Conservation (phyloP, 179 eudicot species). For the Heliamphora pulchella region DNA sequence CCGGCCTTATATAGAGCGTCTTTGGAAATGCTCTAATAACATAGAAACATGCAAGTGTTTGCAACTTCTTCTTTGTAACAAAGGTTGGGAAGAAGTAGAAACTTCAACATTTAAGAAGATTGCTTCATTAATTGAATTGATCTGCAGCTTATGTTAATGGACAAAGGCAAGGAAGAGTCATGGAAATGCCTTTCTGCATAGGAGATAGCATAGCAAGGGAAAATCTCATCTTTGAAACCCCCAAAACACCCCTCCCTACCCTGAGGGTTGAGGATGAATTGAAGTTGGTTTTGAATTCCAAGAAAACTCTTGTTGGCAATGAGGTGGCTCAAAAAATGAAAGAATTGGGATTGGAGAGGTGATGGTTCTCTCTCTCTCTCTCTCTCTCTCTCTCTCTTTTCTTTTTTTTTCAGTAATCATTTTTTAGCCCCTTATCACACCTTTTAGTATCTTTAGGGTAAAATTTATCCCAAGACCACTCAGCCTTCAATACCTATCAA, state of each 20-base stretch:
- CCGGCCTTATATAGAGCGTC: too few species aligned
- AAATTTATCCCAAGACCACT: too few species aligned
- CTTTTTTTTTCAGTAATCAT: too few species aligned
- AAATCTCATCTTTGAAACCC: constrained; percentile 29
- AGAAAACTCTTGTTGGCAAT: constrained; percentile 32
- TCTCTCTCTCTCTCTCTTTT: not conserved
- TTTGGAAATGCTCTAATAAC: too few species aligned
- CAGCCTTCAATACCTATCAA: too few species aligned
- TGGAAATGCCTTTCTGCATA: constrained; percentile 71
- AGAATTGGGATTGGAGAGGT: constrained; percentile 43
- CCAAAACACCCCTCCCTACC: constrained; percentile 26
- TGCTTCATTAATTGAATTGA: constrained; percentile 4
- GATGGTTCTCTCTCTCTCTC: not conserved
- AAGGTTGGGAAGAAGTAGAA: too few species aligned
- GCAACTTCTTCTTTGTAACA: too few species aligned
- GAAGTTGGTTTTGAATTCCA: constrained; percentile 48
- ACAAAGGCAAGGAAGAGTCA: constrained; percentile 81
- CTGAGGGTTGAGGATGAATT: constrained; percentile 65
- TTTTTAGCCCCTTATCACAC: too few species aligned
- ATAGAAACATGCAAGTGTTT: too few species aligned
- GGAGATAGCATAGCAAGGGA: constrained; percentile 78
- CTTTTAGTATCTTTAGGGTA: too few species aligned
- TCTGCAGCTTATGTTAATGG: constrained; percentile 93
- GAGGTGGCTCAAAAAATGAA: constrained; percentile 59
- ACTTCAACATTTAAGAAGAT: not conserved